These are phyloP conservation scores for Salvia splendens DNA, from an alignment of 257 asterid species.

Conservation along the genomic window DNA sequence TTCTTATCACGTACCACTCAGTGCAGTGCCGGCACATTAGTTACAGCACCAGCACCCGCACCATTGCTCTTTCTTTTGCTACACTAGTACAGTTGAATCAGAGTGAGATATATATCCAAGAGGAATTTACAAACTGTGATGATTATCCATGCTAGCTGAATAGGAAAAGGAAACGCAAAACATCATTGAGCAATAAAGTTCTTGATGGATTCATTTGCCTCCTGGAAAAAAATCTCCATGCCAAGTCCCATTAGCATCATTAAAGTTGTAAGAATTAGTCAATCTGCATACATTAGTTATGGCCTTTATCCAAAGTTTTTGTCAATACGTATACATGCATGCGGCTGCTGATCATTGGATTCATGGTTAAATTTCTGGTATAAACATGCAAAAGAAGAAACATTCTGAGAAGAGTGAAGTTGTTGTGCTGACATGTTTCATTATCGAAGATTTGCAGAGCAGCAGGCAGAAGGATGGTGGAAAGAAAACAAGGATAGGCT, in stretches of 20 bases:
- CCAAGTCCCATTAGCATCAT: neutral
- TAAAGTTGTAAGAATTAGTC: neutral
- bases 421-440: neutral
- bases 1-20: neutral
- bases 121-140: neutral
- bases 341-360: neutral
- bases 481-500: constrained; percentile 72
- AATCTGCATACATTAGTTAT: neutral
- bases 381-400: neutral
- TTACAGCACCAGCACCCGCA: neutral
- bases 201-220: no score
- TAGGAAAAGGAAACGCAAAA: neutral
- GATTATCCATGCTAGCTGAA: constrained; percentile 5
- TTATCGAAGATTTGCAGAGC: constrained; percentile 58
- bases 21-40: neutral
- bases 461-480: constrained; percentile 96
- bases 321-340: neutral
- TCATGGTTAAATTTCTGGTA: neutral
- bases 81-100: neutral
- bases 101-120: neutral
- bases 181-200: neutral
- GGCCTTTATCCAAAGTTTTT: neutral
- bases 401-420: neutral
- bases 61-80: neutral
- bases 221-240: neutral